These are phyloP conservation scores for Suhomyces guaymorum DNA, from an alignment of 1,139 yeast species.

Conservation along the genomic window DNA sequence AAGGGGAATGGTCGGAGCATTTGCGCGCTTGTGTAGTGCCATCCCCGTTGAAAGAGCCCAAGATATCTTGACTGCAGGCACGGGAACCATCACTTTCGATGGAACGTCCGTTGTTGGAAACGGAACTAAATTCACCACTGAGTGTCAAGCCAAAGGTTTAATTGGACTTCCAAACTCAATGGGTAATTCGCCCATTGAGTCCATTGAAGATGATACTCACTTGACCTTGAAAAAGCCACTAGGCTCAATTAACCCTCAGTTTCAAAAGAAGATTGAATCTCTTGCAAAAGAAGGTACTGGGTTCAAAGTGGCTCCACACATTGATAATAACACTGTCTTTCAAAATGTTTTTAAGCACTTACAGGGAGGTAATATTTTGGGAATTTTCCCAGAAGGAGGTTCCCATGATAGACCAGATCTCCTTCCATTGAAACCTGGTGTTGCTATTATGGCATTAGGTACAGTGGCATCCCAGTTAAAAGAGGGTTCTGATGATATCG, in stretches of 20 bases:
- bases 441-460: slow-evolving; percentile 96
- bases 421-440: slow-evolving; percentile 93
- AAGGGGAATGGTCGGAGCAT: slow-evolving; percentile 44
- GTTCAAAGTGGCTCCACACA: slow-evolving; percentile 61
- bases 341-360: slow-evolving; percentile 64
- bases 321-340: slow-evolving; percentile 62
- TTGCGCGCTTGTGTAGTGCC: slow-evolving; percentile 59
- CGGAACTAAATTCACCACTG: slow-evolving; percentile 50
- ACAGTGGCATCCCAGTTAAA: slow-evolving; percentile 48
- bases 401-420: slow-evolving; percentile 92
- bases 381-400: slow-evolving; percentile 81
- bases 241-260: slow-evolving; percentile 25
- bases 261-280: slow-evolving; percentile 30
- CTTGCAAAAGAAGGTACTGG: slow-evolving; percentile 48
- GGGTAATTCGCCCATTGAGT: slow-evolving; percentile 58
- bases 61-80: slow-evolving; percentile 52
- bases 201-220: slow-evolving; percentile 54
- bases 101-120: slow-evolving; percentile 48
- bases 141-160: slow-evolving; percentile 52
- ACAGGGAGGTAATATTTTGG: slow-evolving; percentile 57
- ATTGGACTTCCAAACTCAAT: slow-evolving; percentile 61
- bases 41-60: slow-evolving; percentile 78
- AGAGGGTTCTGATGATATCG: slow-evolving; percentile 14
- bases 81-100: slow-evolving; percentile 48
- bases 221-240: slow-evolving; percentile 53